These are phyloP conservation scores for Metschnikowia picachoensis DNA, from an alignment of 805 yeast species.

Conservation along the genomic window DNA sequence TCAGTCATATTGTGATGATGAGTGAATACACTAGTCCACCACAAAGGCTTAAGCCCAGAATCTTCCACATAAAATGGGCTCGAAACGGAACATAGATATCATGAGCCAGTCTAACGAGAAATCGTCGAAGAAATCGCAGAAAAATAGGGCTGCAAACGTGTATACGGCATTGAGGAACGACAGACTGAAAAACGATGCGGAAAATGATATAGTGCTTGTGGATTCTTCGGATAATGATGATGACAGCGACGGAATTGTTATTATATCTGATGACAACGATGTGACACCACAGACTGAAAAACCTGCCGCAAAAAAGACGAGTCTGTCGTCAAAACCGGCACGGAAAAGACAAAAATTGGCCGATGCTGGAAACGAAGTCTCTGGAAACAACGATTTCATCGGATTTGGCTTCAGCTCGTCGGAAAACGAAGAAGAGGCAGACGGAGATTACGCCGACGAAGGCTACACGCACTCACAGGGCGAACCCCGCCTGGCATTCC, in stretches of 20 bases:
- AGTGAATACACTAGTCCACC: too few species aligned
- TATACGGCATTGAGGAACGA: neutral
- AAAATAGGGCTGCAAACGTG: neutral
- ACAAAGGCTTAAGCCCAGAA: too few species aligned
- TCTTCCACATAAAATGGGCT: constrained; percentile 4
- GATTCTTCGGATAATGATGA: constrained; percentile 26
- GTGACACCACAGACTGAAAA: neutral
- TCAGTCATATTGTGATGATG: too few species aligned
- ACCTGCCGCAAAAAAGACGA: neutral
- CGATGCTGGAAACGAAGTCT: constrained; percentile 30
- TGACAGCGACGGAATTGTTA: constrained; percentile 19
- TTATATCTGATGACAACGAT: constrained; percentile 19
- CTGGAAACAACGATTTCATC: constrained; percentile 50
- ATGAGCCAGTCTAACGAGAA: constrained; percentile 5
- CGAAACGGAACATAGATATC: constrained; percentile 9
- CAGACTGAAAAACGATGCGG: neutral
- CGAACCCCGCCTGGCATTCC: constrained; percentile 39
- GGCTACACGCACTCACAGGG: constrained; percentile 14
- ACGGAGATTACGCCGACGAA: constrained; percentile 36
- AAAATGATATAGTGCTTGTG: constrained; percentile 26
- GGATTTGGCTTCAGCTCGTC: constrained; percentile 51
- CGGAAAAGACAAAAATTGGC: constrained; percentile 12
- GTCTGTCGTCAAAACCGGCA: constrained; percentile 1
- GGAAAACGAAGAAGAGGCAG: constrained; percentile 32
- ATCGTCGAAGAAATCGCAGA: neutral